Base-by-base conservation (phyloP, 2,329 filamentous ascomycete species). In the Trichoderma semiorbis region DNA sequence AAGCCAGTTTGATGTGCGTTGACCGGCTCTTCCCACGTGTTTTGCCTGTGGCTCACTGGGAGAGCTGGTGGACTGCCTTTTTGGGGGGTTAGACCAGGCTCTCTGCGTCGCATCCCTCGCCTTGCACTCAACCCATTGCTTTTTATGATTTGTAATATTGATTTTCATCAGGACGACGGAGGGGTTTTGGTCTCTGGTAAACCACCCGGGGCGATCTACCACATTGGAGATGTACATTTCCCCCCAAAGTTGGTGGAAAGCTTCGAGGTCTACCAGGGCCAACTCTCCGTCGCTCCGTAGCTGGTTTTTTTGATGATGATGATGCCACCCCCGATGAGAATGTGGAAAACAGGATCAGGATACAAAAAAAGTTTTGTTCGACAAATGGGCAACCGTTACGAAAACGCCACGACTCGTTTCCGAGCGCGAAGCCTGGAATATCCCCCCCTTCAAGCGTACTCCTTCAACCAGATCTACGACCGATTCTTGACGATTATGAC, bases 401-500 rank as follows among this genome's bases (percentile, higher is more conserved):
- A 77, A 63, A 78, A 77, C 76, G 79, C 78, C 7, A 79, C 75
- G 76, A 81, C 72, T 75, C 73, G 75, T 75, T 77, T 78, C 72
- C 74, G 75, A 74, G 76, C 75, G 71, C 69, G 24, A 63, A 72
- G 76, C 74, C 76, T 76, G 76, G 73, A 77, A 79, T 74, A 28
- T 28, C 78, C 76, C 77, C 76, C 75, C 76, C 75, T 77, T 77
- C 74, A 74, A 72, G 74, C 78, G 78, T 79, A 78, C 75, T 75
- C 72, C 77, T 75, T 70, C 72, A 75, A 77, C 77, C 79, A 80
- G 76, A 77, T 76, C 76, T 77, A 79, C 75, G 78, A 81, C 77
- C 77, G 80, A 76, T 79, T 79, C 79, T 81, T 83, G 82, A 84
- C 81, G 82, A 84, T 82, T 80, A 83, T 80, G 81, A 83, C 80